Evolutionary conservation across 2,329 filamentous ascomycete species (phyloP), one percentile per base, ranked within the genome.

Genomic region (Didymella lethalis): DNA sequence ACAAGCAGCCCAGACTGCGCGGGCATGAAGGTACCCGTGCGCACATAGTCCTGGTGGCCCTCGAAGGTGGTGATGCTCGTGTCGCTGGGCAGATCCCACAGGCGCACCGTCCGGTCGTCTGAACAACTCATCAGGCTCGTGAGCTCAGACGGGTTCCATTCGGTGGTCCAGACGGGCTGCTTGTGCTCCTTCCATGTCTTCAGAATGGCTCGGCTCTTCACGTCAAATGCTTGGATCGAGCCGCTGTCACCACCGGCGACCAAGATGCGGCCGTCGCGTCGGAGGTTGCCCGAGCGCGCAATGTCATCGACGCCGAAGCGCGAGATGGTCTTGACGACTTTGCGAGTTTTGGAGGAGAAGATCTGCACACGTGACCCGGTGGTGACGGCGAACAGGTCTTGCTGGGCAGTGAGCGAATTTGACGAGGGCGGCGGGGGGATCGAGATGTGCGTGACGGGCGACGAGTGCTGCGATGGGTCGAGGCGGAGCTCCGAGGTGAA

Each of bases 141-240:
- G 64, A 93, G 84, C 61, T 95, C 90, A n/a, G 85, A 85, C 1
- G 93, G 92, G n/a, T 91, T 94, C 85, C 96, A 99, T 77, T 90
- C 90, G 45, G 93, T 94, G 25, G 90, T 87, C 89, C 94, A 97
- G 25, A 96, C 92, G 14, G 95, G 92, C 83, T 96, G 93, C 80
- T 93, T 93, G 81, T 98, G 94, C 68, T 93, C 88, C 64, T 89
- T 88, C 94, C 95, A 99, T 50, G 94, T 97, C 82, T 95, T 94
- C 69, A 99, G 81, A 66, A 99, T 97, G 3, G 93, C 93, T 64
- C 95, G 86, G 57, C 93, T 94, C 74, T 85, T 88, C 50, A 96
- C 88, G 73, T 99, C 95, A 74, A 98, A 99, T 12, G 97, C 93
- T 79, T 99, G 96, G 66, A 99, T 91, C 62, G 90, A 88, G 57